These are phyloP conservation scores for Plenodomus lindquistii DNA, from an alignment of 2,329 filamentous ascomycete species.

Conservation along the genomic window DNA sequence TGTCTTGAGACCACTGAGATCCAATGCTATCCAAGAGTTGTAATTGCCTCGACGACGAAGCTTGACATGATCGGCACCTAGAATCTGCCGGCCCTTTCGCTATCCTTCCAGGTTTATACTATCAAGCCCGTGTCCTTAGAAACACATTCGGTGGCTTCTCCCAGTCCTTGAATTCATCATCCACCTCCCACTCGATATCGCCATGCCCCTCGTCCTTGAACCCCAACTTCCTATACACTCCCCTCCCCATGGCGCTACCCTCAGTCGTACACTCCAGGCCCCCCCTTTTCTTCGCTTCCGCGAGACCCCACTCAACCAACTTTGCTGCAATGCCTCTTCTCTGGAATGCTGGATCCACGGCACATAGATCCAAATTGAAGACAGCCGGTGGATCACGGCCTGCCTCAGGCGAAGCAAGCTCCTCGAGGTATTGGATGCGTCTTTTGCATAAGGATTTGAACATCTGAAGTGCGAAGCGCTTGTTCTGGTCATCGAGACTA, in stretches of 20 bases:
- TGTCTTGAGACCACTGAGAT: too few relatives aligned
- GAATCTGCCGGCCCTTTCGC: too few relatives aligned
- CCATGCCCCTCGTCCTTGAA: constrained; percentile 38
- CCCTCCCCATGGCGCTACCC: constrained; percentile 41
- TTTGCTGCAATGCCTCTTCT: constrained; percentile 46
- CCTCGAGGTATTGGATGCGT: constrained; percentile 42
- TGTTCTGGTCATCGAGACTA: constrained; percentile 50
- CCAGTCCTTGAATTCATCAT: constrained; percentile 38
- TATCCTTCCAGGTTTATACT: neutral
- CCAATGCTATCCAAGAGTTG: too few relatives aligned
- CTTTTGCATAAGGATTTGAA: constrained; percentile 50
- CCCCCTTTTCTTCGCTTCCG: constrained; percentile 40
- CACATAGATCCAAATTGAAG: constrained; percentile 52
- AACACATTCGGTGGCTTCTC: constrained; percentile 42
- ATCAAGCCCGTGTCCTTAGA: constrained; percentile 33
- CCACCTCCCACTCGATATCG: constrained; percentile 37
- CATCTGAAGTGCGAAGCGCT: constrained; percentile 53
- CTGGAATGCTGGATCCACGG: constrained; percentile 59
- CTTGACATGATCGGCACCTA: too few relatives aligned
- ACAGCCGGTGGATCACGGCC: constrained; percentile 48
- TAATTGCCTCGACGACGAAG: too few relatives aligned
- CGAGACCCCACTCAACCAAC: constrained; percentile 39
- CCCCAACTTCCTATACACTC: constrained; percentile 36
- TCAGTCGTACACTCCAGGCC: constrained; percentile 43
- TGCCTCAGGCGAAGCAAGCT: constrained; percentile 18